Base-by-base conservation (phyloP, 2,329 filamentous ascomycete genomes). In the Diplocarpon rosae region DNA sequence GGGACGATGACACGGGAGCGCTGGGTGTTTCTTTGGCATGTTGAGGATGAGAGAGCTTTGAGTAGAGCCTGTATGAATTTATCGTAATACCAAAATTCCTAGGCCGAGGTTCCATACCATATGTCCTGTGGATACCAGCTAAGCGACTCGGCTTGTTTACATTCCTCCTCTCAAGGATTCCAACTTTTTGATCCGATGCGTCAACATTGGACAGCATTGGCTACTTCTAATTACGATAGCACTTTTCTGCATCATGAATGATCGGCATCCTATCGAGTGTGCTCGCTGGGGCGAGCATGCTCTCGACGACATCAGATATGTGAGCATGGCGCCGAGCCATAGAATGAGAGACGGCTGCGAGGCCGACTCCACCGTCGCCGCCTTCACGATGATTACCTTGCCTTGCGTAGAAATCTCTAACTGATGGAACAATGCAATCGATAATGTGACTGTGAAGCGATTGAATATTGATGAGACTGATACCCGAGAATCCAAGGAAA, bases 341-440 rank as follows among this genome's bases (percentile, higher is more conserved):
- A 14, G 56, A 42, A 29, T 58, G 44, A 58, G 79, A 76, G 2
- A 84, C 82, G 3, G 88, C 75, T 1, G 84, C 82, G 38, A 85
- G 76, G 13, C 85, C 85, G 45, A 92, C 80, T 16, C 85, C 84
- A 6, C 78, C 83, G 2, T 82, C 83, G 15, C 78, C 85, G 50
- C 85, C 86, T 83, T 90, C 62, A 92, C 85, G 46, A 90, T 71
- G 45, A 85, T 84, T 5, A 75, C 78, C 47, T 73, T 71, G 47
- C 63, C 67, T 53, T 55, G 35, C 37, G 59, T 47, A 1, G 57
- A 53, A 55, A 57, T 59, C 4, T 48, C 49, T 43, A 44, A 24
- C 16, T 17, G 3, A 3, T 24, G 20, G 20, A 4, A 24, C 20
- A 24, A 24, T 3, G 20, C 20, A 7, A 24, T 24, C 4, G 20